Conservation (phyloP, 768 basidiomycete species). For the Tylopilus rubrobrunneus region DNA sequence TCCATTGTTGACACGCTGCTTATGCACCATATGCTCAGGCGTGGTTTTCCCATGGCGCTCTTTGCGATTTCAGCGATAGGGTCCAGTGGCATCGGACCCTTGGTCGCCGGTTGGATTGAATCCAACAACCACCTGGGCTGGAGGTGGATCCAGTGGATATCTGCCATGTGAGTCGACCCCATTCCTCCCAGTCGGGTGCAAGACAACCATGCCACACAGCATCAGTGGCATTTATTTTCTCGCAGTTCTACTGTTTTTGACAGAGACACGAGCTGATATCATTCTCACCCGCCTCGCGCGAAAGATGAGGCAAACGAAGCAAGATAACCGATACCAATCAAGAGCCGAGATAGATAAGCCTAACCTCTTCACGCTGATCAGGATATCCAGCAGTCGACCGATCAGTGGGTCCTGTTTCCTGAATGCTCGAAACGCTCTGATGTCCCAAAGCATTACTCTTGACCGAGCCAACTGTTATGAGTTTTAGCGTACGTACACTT, state of each 20-base stretch:
- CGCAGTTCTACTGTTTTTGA: constrained; percentile 51
- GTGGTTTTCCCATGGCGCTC: constrained; percentile 74
- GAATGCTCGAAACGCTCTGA: neutral
- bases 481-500: constrained; percentile 55
- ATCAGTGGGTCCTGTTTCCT: constrained; percentile 52
- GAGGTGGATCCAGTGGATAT: constrained; percentile 86
- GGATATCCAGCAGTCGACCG: constrained; percentile 66
- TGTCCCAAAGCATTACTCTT: constrained; percentile 19
- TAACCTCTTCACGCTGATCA: constrained; percentile 56
- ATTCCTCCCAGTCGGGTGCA: neutral
- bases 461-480: constrained; percentile 65
- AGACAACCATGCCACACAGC: constrained; percentile 31
- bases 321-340: constrained; percentile 58
- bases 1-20: constrained; percentile 2
- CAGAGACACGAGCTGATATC: constrained; percentile 71
- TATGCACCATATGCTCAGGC: constrained; percentile 39
- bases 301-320: constrained; percentile 59
- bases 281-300: constrained; percentile 64
- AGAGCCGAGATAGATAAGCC: constrained; percentile 61
- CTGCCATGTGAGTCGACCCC: constrained; percentile 47
- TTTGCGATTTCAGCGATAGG: constrained; percentile 61
- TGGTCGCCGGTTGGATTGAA: constrained; percentile 66
- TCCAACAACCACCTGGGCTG: constrained; percentile 54
- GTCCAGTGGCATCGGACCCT: constrained; percentile 61
- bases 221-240: constrained; percentile 49